Evolutionary conservation across 768 basidiomycete species (phyloP).

Genomic region (Tulasnella sp.): DNA sequence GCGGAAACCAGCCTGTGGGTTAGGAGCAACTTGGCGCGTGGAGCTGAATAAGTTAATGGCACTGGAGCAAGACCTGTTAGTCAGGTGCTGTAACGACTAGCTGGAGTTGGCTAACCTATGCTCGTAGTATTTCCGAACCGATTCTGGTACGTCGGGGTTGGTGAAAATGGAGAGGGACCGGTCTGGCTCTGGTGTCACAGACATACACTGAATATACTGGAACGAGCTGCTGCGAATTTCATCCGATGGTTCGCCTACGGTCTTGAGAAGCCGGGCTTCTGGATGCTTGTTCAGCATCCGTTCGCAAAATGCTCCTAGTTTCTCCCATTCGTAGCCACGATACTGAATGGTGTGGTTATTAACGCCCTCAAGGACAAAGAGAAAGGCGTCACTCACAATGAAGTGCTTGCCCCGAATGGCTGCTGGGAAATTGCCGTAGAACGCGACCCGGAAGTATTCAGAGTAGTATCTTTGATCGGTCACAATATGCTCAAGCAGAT

Average conservation of each 20-base stretch:
- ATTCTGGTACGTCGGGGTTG: constrained; percentile 73
- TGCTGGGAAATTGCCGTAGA: constrained; percentile 85
- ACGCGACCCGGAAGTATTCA: constrained; percentile 90
- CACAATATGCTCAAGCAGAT: constrained; percentile 79
- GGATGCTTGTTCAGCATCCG: constrained; percentile 88
- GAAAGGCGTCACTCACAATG: constrained; percentile 52
- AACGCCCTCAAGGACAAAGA: neutral
- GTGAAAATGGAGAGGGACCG: constrained; percentile 71
- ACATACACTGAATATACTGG: constrained; percentile 84
- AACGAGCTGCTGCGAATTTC: constrained; percentile 74
- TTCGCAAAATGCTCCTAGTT: constrained; percentile 83
- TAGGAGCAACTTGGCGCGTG: constrained; percentile 60
- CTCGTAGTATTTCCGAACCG: constrained; percentile 82
- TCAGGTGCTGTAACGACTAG: neutral
- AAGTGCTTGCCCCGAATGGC: constrained; percentile 87
- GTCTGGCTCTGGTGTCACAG: constrained; percentile 82
- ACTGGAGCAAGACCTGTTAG: constrained; percentile 41
- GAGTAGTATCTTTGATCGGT: constrained; percentile 79
- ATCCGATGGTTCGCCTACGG: constrained; percentile 67
- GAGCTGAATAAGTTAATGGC: constrained; percentile 80
- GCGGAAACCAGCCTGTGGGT: constrained; percentile 39
- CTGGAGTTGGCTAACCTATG: constrained; percentile 52
- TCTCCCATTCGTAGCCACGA: constrained; percentile 94
- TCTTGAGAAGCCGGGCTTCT: constrained; percentile 72
- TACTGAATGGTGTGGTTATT: constrained; percentile 49